phyloP scores from a whole-genome alignment of 805 yeast species.

The Vanderwaltozyma yarrowii region DNA sequence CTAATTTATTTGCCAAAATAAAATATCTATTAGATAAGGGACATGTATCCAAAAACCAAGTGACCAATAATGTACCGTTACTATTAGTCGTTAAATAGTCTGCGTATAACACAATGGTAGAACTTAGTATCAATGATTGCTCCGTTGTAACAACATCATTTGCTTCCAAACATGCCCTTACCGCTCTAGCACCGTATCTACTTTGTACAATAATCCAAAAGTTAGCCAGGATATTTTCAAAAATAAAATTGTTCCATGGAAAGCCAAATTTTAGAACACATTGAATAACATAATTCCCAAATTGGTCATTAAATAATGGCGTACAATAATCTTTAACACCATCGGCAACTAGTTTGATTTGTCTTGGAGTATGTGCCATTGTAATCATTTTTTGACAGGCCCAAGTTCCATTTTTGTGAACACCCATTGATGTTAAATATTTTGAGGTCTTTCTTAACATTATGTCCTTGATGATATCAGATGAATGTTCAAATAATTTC shows the following conservation, averaged over 20 bases:
- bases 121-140: conserved; percentile 63
- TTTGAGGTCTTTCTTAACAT: conserved; percentile 74
- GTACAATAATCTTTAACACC: conserved; percentile 73
- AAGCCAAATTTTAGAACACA: conserved; percentile 84
- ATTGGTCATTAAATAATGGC: conserved; percentile 85
- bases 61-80: conserved; percentile 80
- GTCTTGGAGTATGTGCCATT: conserved; percentile 52
- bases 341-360: conserved; percentile 53
- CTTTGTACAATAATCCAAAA: conserved; percentile 78
- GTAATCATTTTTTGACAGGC: conserved; percentile 94
- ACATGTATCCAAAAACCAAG: conserved; percentile 92
- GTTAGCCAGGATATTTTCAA: conserved; percentile 68
- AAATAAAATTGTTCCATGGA: conserved; percentile 83
- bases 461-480: conserved; percentile 62
- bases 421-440: conserved; percentile 80
- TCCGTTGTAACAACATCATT: conserved; percentile 49
- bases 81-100: conserved; percentile 70
- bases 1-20: conserved; percentile 50
- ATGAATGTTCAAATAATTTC: conserved; percentile 66
- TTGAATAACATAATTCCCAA: conserved; percentile 93
- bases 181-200: conserved; percentile 91
- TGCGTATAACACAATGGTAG: conserved; percentile 67
- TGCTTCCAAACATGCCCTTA: conserved; percentile 85
- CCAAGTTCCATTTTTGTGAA: conserved; percentile 98
- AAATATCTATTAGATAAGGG: conserved; percentile 52